These are phyloP conservation scores for Omphalotus guepiniiformis DNA, from an alignment of 768 basidiomycete genomes.

Conservation along the genomic window DNA sequence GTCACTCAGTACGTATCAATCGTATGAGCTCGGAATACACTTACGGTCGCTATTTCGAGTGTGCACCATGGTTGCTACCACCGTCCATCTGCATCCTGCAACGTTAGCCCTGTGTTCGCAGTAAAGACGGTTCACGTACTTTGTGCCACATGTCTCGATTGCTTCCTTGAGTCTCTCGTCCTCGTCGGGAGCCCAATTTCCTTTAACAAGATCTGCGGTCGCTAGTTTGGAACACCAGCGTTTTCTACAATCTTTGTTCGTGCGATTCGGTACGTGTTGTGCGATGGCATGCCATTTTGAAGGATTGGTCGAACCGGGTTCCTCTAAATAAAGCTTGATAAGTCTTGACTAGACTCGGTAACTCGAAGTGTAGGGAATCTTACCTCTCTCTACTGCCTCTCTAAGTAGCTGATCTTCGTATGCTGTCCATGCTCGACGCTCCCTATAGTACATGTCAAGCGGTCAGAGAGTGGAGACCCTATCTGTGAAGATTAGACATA, in stretches of 20 bases:
- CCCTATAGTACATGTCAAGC: not conserved
- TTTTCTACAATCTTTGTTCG: slow-evolving; percentile 62
- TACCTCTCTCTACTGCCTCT: slow-evolving; percentile 9
- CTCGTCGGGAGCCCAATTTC: slow-evolving; percentile 57
- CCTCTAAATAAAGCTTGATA: slow-evolving; percentile 31
- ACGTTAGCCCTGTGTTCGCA: too few species aligned
- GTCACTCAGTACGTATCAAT: not conserved
- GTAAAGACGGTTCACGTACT: slow-evolving; percentile 34
- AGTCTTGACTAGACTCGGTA: not conserved
- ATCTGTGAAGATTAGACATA: too few species aligned
- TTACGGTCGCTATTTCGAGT: slow-evolving; percentile 24
- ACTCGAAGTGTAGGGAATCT: not conserved
- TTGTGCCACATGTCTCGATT: slow-evolving; percentile 52
- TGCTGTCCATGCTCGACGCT: slow-evolving; percentile 7
- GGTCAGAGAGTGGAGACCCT: too few species aligned
- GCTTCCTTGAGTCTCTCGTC: slow-evolving; percentile 53
- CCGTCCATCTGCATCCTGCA: slow-evolving; percentile 12
- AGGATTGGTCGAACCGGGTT: slow-evolving; percentile 50
- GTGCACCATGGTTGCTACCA: slow-evolving; percentile 21
- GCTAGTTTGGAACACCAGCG: slow-evolving; percentile 64
- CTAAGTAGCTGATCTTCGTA: slow-evolving; percentile 9
- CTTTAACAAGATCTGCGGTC: slow-evolving; percentile 53
- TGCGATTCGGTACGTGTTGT: slow-evolving; percentile 57
- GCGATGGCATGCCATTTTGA: slow-evolving; percentile 62
- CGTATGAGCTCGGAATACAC: not conserved